These are phyloP conservation scores for Yamadazyma insecticola DNA, from an alignment of 805 yeast species.

Conservation along the genomic window DNA sequence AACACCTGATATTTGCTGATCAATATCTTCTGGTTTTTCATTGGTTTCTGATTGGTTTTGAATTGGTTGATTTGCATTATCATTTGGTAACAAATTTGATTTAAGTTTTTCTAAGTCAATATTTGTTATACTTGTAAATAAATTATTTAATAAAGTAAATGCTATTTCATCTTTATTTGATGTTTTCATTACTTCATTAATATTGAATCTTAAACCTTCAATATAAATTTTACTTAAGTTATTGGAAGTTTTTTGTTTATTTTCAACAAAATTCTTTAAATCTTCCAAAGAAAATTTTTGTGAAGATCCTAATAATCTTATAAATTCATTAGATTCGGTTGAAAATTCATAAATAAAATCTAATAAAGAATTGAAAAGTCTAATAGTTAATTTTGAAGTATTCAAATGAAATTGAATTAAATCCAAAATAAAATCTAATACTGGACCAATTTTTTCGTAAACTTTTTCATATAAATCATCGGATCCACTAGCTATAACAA, in stretches of 20 bases:
- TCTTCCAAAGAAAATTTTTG: background rate
- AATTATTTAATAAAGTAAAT: conserved; percentile 16
- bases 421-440: conserved; percentile 33
- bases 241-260: conserved; percentile 7
- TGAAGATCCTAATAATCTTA: conserved; percentile 22
- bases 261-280: conserved; percentile 2
- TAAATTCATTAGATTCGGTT: conserved; percentile 53
- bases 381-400: conserved; percentile 26
- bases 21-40: conserved; percentile 15
- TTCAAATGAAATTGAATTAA: conserved; percentile 32
- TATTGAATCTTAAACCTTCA: conserved; percentile 41
- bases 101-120: conserved; percentile 30
- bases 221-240: conserved; percentile 29
- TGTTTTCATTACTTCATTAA: conserved; percentile 27
- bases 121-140: conserved; percentile 18
- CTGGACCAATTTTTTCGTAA: conserved; percentile 38
- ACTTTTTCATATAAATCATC: conserved; percentile 46
- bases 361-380: conserved; percentile 47
- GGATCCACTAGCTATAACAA: conserved; percentile 61
- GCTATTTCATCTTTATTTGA: conserved; percentile 15
- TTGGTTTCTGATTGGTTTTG: conserved; percentile 14
- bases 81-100: conserved; percentile 18
- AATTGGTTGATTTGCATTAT: conserved; percentile 36
- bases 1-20: conserved; percentile 20
- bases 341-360: conserved; percentile 60